Conservation (phyloP, 2,329 filamentous ascomycete species). For the Aspergillus thermomutatus region DNA sequence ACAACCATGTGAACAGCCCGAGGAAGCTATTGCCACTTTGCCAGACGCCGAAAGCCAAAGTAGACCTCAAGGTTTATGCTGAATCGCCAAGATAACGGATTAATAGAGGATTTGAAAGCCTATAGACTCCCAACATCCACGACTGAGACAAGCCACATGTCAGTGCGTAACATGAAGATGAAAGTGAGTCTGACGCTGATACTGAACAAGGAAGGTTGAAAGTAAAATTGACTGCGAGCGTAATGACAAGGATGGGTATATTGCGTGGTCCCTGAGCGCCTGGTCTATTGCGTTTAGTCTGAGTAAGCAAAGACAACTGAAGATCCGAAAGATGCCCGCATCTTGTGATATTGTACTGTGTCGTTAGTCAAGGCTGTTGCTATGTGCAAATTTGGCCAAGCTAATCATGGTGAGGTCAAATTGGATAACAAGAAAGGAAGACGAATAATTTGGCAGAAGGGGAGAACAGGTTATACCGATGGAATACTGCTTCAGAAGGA, state of each 20-base stretch:
- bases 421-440: not conserved
- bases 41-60: not conserved
- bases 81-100: too few species aligned
- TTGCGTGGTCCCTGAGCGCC: not conserved
- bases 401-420: not conserved
- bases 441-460: not conserved
- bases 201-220: not conserved
- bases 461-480: not conserved
- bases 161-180: not conserved
- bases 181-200: not conserved
- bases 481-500: not conserved
- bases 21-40: not conserved
- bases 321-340: not conserved
- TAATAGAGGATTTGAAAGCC: not conserved
- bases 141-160: not conserved
- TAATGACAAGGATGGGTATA: not conserved
- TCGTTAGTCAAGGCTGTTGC: not conserved
- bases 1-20: not conserved
- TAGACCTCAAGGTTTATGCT: not conserved
- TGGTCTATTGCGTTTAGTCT: not conserved
- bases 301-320: not conserved
- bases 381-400: not conserved
- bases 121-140: not conserved
- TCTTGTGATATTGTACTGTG: not conserved
- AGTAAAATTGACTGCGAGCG: not conserved